Evolutionary conservation across 495 filamentous ascomycete genomes (phyloP), one percentile per base, ranked within the genome.

Genomic region (Penicillium coprophilum): DNA sequence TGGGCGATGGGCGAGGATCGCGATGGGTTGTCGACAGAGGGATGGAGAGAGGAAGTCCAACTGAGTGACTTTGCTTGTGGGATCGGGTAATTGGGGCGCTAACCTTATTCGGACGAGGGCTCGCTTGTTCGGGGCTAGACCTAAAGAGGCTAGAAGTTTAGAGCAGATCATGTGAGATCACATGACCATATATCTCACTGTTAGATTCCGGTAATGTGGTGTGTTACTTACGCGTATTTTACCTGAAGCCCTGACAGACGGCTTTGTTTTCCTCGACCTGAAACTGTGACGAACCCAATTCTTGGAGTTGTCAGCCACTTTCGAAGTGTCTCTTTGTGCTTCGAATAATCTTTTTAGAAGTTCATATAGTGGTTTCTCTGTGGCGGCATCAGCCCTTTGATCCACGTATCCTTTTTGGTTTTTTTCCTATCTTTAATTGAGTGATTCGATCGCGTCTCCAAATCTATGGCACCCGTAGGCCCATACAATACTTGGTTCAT

Each of bases 1-100:
- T 81, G 76, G 78, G 77, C 72, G 74, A 76, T 75, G 71, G 65
- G 72, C 71, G 75, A 70, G 65, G 52, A 65, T 71, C 71, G 71
- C 72, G 72, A 71, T 74, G 62, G 53, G 52, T 71, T 77, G 74
- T 75, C 74, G 74, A 74, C 72, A 69, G 64, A 76, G 72, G 70
- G 67, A 68, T 74, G 70, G 66, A 65, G 69, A 66, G 64, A 69
- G 67, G 66, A 72, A 71, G 69, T 71, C 59, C 69, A 68, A 57
- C 62, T 64, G 59, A 74, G 59, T 64, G 62, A 72, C 65, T 75
- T 74, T 72, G 69, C 67, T 69, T 77, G 74, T 77, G 74, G 72
- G 74, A 75, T 77, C 70, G 71, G 74, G 64, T 75, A 75, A 75
- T 63, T 62, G 55, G 48, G 3, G 34, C 65, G 23, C 73, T 77